These are phyloP conservation scores for Ophiostoma sp. DNA, from an alignment of 2,329 filamentous ascomycete species.

Conservation along the genomic window DNA sequence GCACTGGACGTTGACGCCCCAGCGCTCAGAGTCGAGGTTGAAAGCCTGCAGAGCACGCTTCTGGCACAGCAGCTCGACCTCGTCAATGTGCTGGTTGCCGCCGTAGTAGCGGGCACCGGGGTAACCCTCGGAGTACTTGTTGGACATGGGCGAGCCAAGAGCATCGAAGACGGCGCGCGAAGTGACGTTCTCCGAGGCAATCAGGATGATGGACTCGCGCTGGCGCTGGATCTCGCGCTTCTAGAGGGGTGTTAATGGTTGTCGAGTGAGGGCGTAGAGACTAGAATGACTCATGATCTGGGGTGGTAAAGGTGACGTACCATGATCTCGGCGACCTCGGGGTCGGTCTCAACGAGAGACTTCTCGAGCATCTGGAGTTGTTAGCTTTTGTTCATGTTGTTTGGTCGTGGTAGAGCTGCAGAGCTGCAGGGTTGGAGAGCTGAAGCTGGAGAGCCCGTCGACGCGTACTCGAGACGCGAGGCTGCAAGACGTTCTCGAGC, in stretches of 20 bases:
- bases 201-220: slow-evolving; percentile 96
- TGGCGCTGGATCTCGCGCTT: slow-evolving; percentile 90
- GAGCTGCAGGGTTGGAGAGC: not conserved
- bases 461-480: not conserved
- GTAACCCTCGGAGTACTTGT: slow-evolving; percentile 99
- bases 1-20: slow-evolving; percentile 98
- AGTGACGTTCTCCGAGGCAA: slow-evolving; percentile 98
- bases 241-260: not conserved
- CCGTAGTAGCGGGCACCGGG: slow-evolving; percentile 98
- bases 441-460: not conserved
- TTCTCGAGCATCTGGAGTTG: slow-evolving; percentile 80
- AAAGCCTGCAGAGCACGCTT: slow-evolving; percentile 87
- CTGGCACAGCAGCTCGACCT: slow-evolving; percentile 94
- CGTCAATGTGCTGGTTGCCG: slow-evolving; percentile 97
- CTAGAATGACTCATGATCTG: not conserved
- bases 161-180: slow-evolving; percentile 97
- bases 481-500: not conserved
- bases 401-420: not conserved
- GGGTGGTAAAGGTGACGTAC: not conserved
- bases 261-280: slow-evolving; percentile 46
- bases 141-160: slow-evolving; percentile 88
- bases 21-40: slow-evolving; percentile 77
- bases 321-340: slow-evolving; percentile 96
- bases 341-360: slow-evolving; percentile 83
- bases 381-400: slow-evolving; percentile 26